Percentiles rank a stretch among this genome's conserved stretches.
Conservation (phyloP, 1,284 basidiomycete species). For the Ganoderma sp. region DNA sequence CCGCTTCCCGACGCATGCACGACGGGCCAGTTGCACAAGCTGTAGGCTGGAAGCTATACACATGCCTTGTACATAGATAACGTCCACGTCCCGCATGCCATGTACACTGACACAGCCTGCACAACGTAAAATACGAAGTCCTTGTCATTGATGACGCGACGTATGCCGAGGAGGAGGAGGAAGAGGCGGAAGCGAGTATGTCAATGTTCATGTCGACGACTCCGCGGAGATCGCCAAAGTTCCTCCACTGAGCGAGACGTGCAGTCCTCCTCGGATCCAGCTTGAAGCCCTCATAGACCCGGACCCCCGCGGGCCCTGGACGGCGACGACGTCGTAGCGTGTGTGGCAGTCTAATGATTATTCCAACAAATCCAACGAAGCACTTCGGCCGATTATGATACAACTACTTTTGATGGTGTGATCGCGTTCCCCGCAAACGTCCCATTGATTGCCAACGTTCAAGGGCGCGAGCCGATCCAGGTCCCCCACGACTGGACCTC, state of each 20-base stretch:
- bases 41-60: background rate
- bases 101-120: background rate
- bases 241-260: background rate
- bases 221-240: background rate
- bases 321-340: background rate
- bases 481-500: slow-evolving; percentile 94
- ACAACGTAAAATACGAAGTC: background rate
- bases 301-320: too few relatives aligned
- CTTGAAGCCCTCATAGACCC: too few relatives aligned
- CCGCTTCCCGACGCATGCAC: too few relatives aligned
- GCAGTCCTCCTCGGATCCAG: background rate
- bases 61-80: background rate
- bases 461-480: slow-evolving; percentile 78
- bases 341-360: slow-evolving; percentile 24
- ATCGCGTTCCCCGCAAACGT: background rate
- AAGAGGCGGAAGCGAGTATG: background rate
- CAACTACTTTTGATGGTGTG: slow-evolving; percentile 29
- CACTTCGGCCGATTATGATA: slow-evolving; percentile 24
- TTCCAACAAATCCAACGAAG: slow-evolving; percentile 29
- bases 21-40: background rate
- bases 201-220: background rate
- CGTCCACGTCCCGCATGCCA: background rate
- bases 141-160: background rate
- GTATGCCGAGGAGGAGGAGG: background rate
- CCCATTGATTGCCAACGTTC: slow-evolving; percentile 26